A percentile compares a stretch with the other conserved stretches of the same genome.
phyloP scores from a whole-genome alignment of 495 filamentous ascomycete species.

The Aspergillus diversus region DNA sequence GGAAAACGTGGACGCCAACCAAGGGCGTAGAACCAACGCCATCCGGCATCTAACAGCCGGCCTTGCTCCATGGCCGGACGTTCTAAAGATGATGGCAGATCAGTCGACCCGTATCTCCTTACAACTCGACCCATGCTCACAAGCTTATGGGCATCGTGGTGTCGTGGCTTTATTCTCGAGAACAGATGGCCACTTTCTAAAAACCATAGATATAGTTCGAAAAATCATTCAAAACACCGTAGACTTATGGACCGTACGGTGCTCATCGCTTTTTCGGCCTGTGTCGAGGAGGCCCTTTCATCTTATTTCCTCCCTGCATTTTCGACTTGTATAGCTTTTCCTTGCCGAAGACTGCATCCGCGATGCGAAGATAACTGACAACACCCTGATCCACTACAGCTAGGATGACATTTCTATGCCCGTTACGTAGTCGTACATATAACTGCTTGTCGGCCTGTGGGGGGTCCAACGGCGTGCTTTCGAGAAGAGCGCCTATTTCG shows the following conservation, averaged over 20 bases:
- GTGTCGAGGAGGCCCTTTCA: constrained; percentile 34
- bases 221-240: background rate
- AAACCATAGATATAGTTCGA: background rate
- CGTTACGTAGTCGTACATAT: constrained; percentile 80
- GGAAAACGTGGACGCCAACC: background rate
- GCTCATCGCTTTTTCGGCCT: constrained; percentile 44
- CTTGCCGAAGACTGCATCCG: constrained; percentile 76
- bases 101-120: constrained; percentile 26
- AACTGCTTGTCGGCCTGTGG: constrained; percentile 54
- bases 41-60: constrained; percentile 63
- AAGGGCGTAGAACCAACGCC: constrained; percentile 24
- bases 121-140: constrained; percentile 38
- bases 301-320: constrained; percentile 36
- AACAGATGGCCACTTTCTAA: constrained; percentile 31
- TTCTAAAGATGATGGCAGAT: constrained; percentile 84
- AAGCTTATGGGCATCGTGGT: constrained; percentile 29
- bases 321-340: constrained; percentile 63
- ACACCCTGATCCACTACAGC: constrained; percentile 90
- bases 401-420: constrained; percentile 79
- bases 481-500: constrained; percentile 71
- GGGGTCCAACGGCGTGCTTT: constrained; percentile 66
- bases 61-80: constrained; percentile 60
- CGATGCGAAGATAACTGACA: constrained; percentile 81
- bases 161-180: constrained; percentile 37
- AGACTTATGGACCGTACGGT: background rate